Base-by-base conservation (phyloP, 306 rosid species). In the Dryas alaskensis region DNA sequence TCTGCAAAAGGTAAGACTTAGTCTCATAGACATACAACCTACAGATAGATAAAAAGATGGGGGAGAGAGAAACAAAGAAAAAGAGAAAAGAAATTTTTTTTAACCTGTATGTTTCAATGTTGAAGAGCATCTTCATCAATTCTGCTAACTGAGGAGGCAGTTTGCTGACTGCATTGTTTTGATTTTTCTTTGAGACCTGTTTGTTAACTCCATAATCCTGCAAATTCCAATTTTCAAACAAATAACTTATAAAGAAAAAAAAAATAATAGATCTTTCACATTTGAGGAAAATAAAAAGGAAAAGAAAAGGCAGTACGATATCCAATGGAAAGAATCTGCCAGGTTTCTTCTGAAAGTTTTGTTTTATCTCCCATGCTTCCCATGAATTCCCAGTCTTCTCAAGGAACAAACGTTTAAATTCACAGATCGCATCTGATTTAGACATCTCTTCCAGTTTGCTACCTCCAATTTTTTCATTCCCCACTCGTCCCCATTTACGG, bases 401-500 rank as follows among this genome's bases (percentile, higher is more conserved):
- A 57, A 84, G 86, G 84, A 94, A 94, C 73, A 94, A 80, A 69
- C 92, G 90, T 79, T 84, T 91, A 89, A 94, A 94, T 67, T 84
- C 96, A 55, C 65, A 16, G 67, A 94, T 84, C 19, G 99, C 93
- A 82, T 88, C 96, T 57, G 86, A 77, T 79, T 88, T 94, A n/a
- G 85, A 61, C 95, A 94, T 80, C 25, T 72, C 85, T 0, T 92
- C 98, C 67, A 94, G 81, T 81, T 94, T 94, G 78, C 0, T 58
- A 63, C 96, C 95, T 79, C 99, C 99, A 81, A 94, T 92, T 85
- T 88, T 94, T 51, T 88, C 90, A 83, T 87, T 92, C 73, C 99
- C 97, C 74, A 94, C 97, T 51, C 97, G 90, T 60, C 99, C 97
- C 99, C 99, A 94, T 86, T 94, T 94, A 71, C 97, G 97, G 79